Evolutionary conservation across 768 basidiomycete genomes (phyloP).

Genomic region (Trametes cingulata): DNA sequence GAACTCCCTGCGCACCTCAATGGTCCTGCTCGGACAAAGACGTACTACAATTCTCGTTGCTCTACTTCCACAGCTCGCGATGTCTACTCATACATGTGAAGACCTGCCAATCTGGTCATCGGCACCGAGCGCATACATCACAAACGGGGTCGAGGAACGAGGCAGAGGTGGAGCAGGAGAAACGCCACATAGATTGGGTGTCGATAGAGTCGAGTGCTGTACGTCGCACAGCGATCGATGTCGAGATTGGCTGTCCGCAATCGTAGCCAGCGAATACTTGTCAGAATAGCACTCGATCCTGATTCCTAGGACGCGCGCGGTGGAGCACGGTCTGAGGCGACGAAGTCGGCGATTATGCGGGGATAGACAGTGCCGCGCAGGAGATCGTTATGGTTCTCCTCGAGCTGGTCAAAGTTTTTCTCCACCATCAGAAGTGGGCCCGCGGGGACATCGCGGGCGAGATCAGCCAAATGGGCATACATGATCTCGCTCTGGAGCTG

Average conservation of each 20-base stretch:
- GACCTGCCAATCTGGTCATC: too few species aligned
- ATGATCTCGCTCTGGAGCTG: constrained; percentile 60
- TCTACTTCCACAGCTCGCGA: too few species aligned
- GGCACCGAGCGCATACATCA: too few species aligned
- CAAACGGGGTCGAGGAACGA: too few species aligned
- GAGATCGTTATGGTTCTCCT: constrained; percentile 22
- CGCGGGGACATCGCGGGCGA: neutral
- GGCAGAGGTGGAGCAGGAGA: neutral
- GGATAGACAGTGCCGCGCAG: constrained; percentile 21
- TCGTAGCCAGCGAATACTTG: too few species aligned
- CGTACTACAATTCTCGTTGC: too few species aligned
- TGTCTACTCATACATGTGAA: too few species aligned
- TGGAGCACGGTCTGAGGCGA: neutral
- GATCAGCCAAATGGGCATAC: constrained; percentile 50
- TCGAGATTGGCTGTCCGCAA: neutral
- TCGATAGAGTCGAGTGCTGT: neutral
- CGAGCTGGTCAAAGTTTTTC: constrained; percentile 19
- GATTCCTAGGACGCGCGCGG: too few species aligned
- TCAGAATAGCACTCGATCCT: neutral
- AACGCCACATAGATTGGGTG: neutral
- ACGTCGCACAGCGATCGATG: neutral
- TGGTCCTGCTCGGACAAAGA: too few species aligned
- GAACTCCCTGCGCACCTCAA: too few species aligned
- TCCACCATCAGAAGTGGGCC: neutral
- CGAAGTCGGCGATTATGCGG: constrained; percentile 21